phyloP scores from a whole-genome alignment of 2,329 filamentous ascomycete species.

The Leptodontidium sp. region DNA sequence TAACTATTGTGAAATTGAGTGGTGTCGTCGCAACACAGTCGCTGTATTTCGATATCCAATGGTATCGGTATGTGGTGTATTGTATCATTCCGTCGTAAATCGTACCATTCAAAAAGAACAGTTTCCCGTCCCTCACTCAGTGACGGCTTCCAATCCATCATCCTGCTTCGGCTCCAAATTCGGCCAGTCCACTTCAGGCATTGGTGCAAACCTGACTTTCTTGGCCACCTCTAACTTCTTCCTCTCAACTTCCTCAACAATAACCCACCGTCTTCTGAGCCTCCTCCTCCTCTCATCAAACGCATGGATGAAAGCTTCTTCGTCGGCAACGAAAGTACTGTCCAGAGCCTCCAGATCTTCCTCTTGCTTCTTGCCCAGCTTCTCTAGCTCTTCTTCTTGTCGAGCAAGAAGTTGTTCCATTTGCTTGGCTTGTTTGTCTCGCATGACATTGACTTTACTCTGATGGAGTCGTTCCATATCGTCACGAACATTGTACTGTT shows the following conservation, averaged over 20 bases:
- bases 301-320: constrained; percentile 54
- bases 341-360: constrained; percentile 59
- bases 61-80: constrained; percentile 7
- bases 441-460: constrained; percentile 69
- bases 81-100: not conserved
- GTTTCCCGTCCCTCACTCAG: constrained; percentile 29
- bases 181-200: constrained; percentile 53
- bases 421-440: constrained; percentile 68
- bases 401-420: constrained; percentile 65
- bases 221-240: constrained; percentile 59
- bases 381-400: constrained; percentile 61
- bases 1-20: not conserved
- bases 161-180: constrained; percentile 30
- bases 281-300: constrained; percentile 56
- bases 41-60: constrained; percentile 11
- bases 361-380: constrained; percentile 54
- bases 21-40: not conserved
- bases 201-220: constrained; percentile 53
- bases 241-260: constrained; percentile 61
- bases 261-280: constrained; percentile 59
- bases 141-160: constrained; percentile 35
- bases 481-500: constrained; percentile 68
- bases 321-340: constrained; percentile 57
- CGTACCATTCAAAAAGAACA: not conserved
- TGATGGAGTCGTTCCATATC: constrained; percentile 66